These are phyloP conservation scores for Microbotryomycetes sp. DNA, from an alignment of 1,284 basidiomycete genomes.

Conservation along the genomic window DNA sequence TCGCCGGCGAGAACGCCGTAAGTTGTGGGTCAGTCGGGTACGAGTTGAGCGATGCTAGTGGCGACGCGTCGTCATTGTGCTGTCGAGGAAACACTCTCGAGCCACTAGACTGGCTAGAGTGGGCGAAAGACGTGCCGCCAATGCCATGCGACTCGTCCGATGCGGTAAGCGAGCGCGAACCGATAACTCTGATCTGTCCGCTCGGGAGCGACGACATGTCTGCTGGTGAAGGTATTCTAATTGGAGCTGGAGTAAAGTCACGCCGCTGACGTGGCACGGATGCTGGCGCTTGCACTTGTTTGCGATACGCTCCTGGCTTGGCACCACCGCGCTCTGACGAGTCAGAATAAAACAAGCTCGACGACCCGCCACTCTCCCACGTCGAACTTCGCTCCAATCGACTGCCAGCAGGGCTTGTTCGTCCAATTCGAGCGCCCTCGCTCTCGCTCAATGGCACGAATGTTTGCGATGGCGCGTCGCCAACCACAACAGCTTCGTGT, in stretches of 20 bases:
- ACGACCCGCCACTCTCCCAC: slow-evolving; percentile 31
- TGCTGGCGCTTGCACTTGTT: background rate
- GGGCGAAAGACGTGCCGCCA: background rate
- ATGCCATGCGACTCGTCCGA: background rate
- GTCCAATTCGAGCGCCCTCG: background rate
- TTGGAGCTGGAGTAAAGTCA: background rate
- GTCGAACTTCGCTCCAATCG: slow-evolving; percentile 13
- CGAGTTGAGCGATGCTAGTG: background rate
- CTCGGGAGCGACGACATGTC: background rate
- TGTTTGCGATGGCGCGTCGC: slow-evolving; percentile 3
- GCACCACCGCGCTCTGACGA: slow-evolving; percentile 3
- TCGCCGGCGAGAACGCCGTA: background rate
- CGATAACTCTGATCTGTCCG: background rate
- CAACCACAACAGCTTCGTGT: slow-evolving; percentile 26
- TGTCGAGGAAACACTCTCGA: background rate
- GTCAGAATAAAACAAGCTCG: slow-evolving; percentile 34
- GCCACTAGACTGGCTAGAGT: too few species aligned
- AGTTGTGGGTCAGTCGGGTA: background rate
- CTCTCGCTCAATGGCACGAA: background rate
- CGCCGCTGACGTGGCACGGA: background rate
- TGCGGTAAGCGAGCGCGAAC: background rate
- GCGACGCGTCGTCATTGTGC: background rate
- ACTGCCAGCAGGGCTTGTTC: background rate
- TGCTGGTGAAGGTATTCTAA: background rate
- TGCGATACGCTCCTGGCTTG: background rate